Evolutionary conservation across 257 asterid genomes (phyloP), one percentile per base, ranked within the genome.

Genomic region (Solanum bukasovii): DNA sequence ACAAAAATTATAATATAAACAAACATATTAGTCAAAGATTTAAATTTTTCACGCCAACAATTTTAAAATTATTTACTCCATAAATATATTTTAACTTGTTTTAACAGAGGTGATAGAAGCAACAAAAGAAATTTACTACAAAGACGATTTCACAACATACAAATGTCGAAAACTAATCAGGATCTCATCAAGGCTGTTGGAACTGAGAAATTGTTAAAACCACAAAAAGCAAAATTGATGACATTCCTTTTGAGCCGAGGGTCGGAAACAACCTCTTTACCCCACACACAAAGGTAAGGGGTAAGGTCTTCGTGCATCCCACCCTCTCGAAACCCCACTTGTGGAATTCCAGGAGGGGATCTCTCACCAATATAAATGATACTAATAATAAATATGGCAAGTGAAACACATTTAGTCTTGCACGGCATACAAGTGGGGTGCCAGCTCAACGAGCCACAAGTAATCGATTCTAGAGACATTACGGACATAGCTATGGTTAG

Each of bases 401-500:
- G 11, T 81, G 1, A 44, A 81, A 18, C 85, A 21, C 59, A 93
- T 94, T 93, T 93, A 94, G 52, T 92, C 96, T 49, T 85, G 91
- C 88, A 91, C 59, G 87, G 97, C 93, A 83, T 92, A 95, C 67
- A 89, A 93, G 34, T 95, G 96, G 59, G 98, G 99, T 84, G 99
- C 99, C 84, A 96, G 90, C 93, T 96, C 99, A 61, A 94, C 90
- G 83, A 97, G 92, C 98, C 99, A 97, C 90, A 94, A 88, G 94
- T 91, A 95, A 90, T 96, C 99, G 70, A 97, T 93, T 88, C 92
- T 91, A 38, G 98, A 92, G 73, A 95, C 93, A 83, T 96, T 93
- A n/a, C 98, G 98, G 75, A 96, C 87, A 87, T 96, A 97, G 72
- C 92, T 95, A 68, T 93, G 93, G 85, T 88, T 96, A 61, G 99